These are phyloP conservation scores for Coriaria nepalensis DNA, from an alignment of 306 rosid genomes.

Conservation along the genomic window DNA sequence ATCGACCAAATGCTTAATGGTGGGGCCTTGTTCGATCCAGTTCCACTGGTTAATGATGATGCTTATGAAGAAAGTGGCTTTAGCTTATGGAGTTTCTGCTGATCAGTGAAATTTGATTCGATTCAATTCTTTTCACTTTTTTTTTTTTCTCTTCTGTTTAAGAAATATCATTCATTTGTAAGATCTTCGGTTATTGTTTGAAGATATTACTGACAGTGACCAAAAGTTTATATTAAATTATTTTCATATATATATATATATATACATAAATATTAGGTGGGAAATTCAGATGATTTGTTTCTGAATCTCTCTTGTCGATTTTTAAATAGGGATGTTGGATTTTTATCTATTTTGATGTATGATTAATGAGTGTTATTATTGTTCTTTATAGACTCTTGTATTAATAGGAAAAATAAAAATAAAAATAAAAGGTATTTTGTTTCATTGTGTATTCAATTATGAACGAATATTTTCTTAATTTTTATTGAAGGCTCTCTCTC, in stretches of 20 bases:
- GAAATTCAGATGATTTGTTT: constrained; percentile 26
- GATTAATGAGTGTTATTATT: constrained; percentile 21
- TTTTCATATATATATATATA: background rate
- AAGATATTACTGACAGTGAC: constrained; percentile 42
- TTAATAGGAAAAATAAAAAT: constrained; percentile 16
- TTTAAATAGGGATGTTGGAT: constrained; percentile 11
- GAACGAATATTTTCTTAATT: no score
- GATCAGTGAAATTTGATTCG: constrained; percentile 9
- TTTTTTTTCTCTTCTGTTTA: constrained; percentile 8
- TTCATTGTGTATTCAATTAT: no score
- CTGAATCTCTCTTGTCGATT: constrained; percentile 32
- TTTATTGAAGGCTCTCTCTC: no score
- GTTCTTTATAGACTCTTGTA: constrained; percentile 15
- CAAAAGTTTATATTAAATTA: constrained; percentile 3
- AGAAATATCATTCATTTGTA: background rate
- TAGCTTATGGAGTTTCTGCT: constrained; percentile 81
- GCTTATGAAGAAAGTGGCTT: constrained; percentile 68
- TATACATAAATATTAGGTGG: background rate
- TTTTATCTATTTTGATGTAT: constrained; percentile 16
- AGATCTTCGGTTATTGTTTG: constrained; percentile 16
- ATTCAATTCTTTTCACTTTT: constrained; percentile 25
- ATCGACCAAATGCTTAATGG: constrained; percentile 56
- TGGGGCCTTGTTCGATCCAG: constrained; percentile 37
- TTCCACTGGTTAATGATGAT: constrained; percentile 26
- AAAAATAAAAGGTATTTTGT: no score